Evolutionary conservation across 1,284 basidiomycete species (phyloP), one percentile per base, ranked within the genome.

Genomic region (Ustilago trichophora): DNA sequence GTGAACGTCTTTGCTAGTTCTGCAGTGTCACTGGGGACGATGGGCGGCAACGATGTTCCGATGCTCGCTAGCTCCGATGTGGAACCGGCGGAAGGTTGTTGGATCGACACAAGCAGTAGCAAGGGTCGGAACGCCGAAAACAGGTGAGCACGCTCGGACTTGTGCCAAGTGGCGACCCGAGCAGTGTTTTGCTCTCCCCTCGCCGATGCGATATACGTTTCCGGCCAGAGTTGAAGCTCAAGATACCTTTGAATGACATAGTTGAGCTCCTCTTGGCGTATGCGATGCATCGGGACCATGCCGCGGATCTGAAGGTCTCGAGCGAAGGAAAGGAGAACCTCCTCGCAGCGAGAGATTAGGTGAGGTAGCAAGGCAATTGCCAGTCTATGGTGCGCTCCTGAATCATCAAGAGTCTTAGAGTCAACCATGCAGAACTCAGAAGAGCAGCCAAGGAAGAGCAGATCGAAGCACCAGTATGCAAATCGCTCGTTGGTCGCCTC

Each of bases 391-490:
- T 38, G 24, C 16, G 42, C 41, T 15, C 29, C 40, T 7, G 40
- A 16, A 15, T 1, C 24, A 1, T 44, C 31, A 1, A 13, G 13
- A 6, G 32, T 6, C 12, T 49, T 45, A 11, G 29, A 22, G 9
- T 7, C 16, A 16, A 16, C 16, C n/a, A 41, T 29, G 29, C 46
- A 42, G 6, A 62, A 55, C 7, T 18, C 22, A 13, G 36, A 84
- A 0, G 89, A 89, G 73, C 90, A 92, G 21, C 91, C 85, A 63
- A 90, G 80, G 80, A 96, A 93, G 15, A 98, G 82, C 21, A 95
- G 83, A 75, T 96, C 92, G 62, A 97, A 90, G 72, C 91, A 93
- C 93, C 93, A 97, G 82, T 93, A 96, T 8, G 90, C 89, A 76
- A 93, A 92, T 9, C 90, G 85, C 81, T 98, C 93, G 41, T 91